phyloP scores from a whole-genome alignment of 2,329 filamentous ascomycete species.

The Davidsoniella neocaledoniae region DNA sequence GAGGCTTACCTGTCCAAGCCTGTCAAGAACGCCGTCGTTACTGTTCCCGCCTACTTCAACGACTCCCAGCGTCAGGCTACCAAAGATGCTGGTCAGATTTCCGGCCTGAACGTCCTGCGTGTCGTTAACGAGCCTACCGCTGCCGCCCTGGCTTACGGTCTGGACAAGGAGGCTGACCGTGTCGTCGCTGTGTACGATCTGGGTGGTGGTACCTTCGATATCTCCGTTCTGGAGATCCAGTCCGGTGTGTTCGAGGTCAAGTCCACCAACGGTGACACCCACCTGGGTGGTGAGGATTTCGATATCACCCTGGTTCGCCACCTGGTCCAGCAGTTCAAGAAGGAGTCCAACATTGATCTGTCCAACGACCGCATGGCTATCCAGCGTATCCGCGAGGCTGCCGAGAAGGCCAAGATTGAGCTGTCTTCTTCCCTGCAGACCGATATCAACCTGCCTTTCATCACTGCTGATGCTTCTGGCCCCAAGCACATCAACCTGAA shows the following conservation, averaged over 20 bases:
- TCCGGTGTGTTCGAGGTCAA: constrained; percentile 98
- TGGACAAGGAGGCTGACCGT: constrained; percentile 84
- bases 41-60: constrained; percentile 96
- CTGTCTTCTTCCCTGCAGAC: constrained; percentile 88
- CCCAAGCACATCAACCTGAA: constrained; percentile 98
- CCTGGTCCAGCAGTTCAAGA: constrained; percentile 92
- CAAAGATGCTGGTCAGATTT: constrained; percentile 94
- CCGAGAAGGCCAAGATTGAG: constrained; percentile 99
- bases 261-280: constrained; percentile 97
- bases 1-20: constrained; percentile 82
- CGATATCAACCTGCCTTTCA: constrained; percentile 97
- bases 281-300: constrained; percentile 96
- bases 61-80: constrained; percentile 95
- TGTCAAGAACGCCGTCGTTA: constrained; percentile 91
- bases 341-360: constrained; percentile 80
- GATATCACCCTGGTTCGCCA: constrained; percentile 89
- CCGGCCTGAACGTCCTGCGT: constrained; percentile 90
- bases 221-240: constrained; percentile 93
- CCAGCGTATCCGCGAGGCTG: constrained; percentile 95
- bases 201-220: constrained; percentile 97
- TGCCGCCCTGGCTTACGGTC: constrained; percentile 85
- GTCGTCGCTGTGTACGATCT: constrained; percentile 94
- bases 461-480: constrained; percentile 86
- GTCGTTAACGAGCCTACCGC: constrained; percentile 97
- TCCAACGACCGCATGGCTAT: constrained; percentile 92